These are phyloP conservation scores for Trifolium subterraneum DNA, from an alignment of 306 rosid genomes.

Conservation along the genomic window DNA sequence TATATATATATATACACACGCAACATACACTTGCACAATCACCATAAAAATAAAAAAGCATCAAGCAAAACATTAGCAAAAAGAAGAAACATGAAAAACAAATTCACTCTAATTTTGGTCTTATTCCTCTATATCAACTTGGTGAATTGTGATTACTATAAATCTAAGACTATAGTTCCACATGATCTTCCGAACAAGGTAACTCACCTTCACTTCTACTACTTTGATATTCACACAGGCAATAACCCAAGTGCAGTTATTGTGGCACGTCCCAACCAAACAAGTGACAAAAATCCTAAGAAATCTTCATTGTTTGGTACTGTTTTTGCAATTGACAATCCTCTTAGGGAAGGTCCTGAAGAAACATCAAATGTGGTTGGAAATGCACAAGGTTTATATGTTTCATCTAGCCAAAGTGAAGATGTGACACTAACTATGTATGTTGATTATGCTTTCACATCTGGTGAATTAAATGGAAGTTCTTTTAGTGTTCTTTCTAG, in stretches of 20 bases:
- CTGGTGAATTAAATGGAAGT: constrained; percentile 45
- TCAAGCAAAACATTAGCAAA: not conserved
- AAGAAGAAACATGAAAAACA: not conserved
- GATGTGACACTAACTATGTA: constrained; percentile 40
- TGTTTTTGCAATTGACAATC: constrained; percentile 42
- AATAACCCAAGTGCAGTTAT: constrained; percentile 24
- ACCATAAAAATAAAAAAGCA: not conserved
- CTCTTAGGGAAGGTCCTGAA: constrained; percentile 45
- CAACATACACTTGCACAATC: not conserved
- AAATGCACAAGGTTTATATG: constrained; percentile 50
- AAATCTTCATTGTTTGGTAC: constrained; percentile 38
- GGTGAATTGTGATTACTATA: constrained; percentile 27
- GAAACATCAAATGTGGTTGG: constrained; percentile 42
- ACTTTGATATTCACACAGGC: constrained; percentile 48
- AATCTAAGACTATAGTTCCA: constrained; percentile 15
- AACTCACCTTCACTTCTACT: constrained; percentile 50
- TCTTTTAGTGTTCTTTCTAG: constrained; percentile 38
- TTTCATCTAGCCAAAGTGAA: constrained; percentile 33
- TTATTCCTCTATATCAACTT: not conserved
- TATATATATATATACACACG: too few species aligned
- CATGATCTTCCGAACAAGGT: constrained; percentile 8
- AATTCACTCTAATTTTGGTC: not conserved
- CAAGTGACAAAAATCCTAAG: not conserved
- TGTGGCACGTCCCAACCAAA: constrained; percentile 39
- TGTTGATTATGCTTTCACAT: constrained; percentile 44